phyloP scores from a whole-genome alignment of 768 basidiomycete genomes.

The Mycena polygramma region DNA sequence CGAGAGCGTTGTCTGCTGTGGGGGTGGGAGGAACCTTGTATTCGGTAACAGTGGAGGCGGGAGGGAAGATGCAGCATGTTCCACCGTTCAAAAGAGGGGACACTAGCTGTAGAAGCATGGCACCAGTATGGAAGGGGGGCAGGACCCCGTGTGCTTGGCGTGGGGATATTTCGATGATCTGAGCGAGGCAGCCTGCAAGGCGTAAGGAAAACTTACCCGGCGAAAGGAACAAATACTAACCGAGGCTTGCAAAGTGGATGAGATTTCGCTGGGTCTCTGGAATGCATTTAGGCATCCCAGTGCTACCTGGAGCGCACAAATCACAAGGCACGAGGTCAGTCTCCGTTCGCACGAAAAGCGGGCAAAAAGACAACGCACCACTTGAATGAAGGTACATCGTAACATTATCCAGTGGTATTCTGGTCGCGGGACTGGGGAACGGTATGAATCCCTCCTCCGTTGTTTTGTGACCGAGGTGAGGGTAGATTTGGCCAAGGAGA shows the following conservation, averaged over 20 bases:
- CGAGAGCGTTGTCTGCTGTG: slow-evolving; percentile 54
- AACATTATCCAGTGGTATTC: slow-evolving; percentile 41
- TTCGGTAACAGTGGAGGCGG: slow-evolving; percentile 39
- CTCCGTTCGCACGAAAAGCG: not conserved
- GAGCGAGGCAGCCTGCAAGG: not conserved
- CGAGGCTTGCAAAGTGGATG: not conserved
- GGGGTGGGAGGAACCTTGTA: slow-evolving; percentile 50
- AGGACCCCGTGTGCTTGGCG: slow-evolving; percentile 38
- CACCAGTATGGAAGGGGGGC: slow-evolving; percentile 55
- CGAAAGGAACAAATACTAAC: not conserved
- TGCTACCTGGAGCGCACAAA: slow-evolving; percentile 17
- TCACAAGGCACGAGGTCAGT: not conserved
- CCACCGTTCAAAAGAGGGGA: slow-evolving; percentile 42
- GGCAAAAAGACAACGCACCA: slow-evolving; percentile 49
- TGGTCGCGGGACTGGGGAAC: slow-evolving; percentile 40
- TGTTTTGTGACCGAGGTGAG: slow-evolving; percentile 54
- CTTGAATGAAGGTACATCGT: too few relatives aligned
- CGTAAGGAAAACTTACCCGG: not conserved
- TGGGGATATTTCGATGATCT: not conserved
- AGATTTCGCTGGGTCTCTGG: slow-evolving; percentile 14
- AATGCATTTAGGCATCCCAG: slow-evolving; percentile 29
- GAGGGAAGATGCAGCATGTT: slow-evolving; percentile 49
- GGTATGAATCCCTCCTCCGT: slow-evolving; percentile 44
- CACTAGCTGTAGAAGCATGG: slow-evolving; percentile 47
- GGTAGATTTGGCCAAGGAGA: slow-evolving; percentile 50